Evolutionary conservation across 805 yeast species (phyloP).

Genomic region (Yamadazyma phyllophila): DNA sequence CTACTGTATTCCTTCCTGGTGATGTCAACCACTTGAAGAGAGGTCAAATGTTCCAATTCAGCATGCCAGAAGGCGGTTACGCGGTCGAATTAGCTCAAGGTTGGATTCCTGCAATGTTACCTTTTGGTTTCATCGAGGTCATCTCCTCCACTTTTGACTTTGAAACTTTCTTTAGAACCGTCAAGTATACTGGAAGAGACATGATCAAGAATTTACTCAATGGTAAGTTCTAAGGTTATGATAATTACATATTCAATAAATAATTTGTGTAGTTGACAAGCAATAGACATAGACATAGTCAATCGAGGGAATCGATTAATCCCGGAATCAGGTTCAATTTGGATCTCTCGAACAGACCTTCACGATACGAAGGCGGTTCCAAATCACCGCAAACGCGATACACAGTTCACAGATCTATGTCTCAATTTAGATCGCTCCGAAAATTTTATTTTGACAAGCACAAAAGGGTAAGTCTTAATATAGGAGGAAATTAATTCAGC

Average conservation of each 20-base stretch:
- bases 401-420: too few relatives aligned
- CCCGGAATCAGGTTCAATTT: too few relatives aligned
- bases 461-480: too few relatives aligned
- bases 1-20: conserved; percentile 82
- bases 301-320: too few relatives aligned
- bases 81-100: conserved; percentile 98
- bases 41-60: conserved; percentile 79
- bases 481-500: too few relatives aligned
- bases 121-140: conserved; percentile 87
- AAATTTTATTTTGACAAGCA: too few relatives aligned
- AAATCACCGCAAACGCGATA: too few relatives aligned
- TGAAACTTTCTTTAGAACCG: conserved; percentile 65
- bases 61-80: conserved; percentile 77
- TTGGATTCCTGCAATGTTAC: conserved; percentile 97
- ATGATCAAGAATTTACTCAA: conserved; percentile 65
- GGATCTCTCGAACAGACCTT: too few relatives aligned
- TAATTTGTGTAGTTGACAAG: too few relatives aligned
- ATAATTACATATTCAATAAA: background rate
- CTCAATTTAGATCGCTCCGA: too few relatives aligned
- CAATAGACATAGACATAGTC: too few relatives aligned
- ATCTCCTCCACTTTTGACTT: conserved; percentile 79
- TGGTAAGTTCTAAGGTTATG: conserved; percentile 62
- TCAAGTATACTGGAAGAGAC: conserved; percentile 70
- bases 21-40: conserved; percentile 75
- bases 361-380: too few relatives aligned